These are phyloP conservation scores for Pichia sp. DNA, from an alignment of 1,139 yeast species.

Conservation along the genomic window DNA sequence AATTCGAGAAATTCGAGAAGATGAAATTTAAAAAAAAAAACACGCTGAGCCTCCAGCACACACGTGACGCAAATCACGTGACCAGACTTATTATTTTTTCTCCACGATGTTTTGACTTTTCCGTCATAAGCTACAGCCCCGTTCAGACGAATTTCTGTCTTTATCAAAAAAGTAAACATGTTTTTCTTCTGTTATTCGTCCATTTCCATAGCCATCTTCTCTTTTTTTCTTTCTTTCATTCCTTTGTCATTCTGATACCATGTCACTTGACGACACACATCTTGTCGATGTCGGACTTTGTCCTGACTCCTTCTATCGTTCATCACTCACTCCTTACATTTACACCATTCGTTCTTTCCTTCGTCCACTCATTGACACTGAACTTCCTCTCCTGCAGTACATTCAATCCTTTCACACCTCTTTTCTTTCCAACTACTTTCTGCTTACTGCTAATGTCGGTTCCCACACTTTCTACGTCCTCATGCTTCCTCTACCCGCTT, in stretches of 20 bases:
- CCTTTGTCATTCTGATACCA: no score
- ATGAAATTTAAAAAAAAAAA: neutral
- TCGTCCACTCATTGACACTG: constrained; percentile 57
- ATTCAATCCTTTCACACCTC: constrained; percentile 55
- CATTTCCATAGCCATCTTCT: no score
- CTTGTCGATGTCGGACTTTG: constrained; percentile 49
- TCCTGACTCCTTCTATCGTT: constrained; percentile 58
- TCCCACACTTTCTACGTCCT: constrained; percentile 90
- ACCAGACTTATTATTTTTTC: no score
- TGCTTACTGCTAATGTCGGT: constrained; percentile 85
- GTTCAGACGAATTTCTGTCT: no score
- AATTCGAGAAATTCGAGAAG: no score
- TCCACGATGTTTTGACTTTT: no score
- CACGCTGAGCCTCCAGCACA: no score
- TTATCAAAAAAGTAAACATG: no score
- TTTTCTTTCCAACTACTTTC: constrained; percentile 66
- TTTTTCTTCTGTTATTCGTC: no score
- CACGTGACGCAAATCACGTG: no score
- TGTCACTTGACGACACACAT: constrained; percentile 10
- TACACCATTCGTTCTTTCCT: constrained; percentile 50
- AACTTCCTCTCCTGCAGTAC: constrained; percentile 54
- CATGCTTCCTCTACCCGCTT: constrained; percentile 76
- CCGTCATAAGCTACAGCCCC: no score
- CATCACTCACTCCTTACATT: constrained; percentile 53
- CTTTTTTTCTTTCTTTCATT: no score